Conservation (phyloP, 495 filamentous ascomycete species). For the Aspergillus avenaceus region DNA sequence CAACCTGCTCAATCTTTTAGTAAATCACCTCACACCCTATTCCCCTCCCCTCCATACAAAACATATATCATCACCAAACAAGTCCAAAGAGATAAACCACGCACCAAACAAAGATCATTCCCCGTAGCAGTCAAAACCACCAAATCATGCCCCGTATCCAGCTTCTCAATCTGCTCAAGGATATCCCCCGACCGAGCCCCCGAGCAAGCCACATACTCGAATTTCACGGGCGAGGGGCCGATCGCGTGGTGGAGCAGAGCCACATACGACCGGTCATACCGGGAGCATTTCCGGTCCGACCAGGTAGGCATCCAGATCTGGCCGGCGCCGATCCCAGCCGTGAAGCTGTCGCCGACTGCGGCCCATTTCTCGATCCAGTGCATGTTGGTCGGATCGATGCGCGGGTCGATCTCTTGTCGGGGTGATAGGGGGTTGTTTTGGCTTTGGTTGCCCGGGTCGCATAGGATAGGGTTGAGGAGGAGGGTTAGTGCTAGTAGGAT, state of each 20-base stretch:
- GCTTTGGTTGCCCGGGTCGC: too few relatives aligned
- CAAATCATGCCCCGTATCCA: slow-evolving; percentile 16
- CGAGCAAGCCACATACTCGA: slow-evolving; percentile 18
- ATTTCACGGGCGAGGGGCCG: neutral
- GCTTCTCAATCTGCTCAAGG: slow-evolving; percentile 12
- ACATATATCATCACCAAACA: too few relatives aligned
- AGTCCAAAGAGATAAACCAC: too few relatives aligned
- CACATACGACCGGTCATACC: slow-evolving; percentile 20
- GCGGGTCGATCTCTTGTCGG: neutral
- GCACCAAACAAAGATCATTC: slow-evolving; percentile 29
- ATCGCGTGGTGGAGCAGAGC: slow-evolving; percentile 12
- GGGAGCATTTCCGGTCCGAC: slow-evolving; percentile 14
- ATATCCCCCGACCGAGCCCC: slow-evolving; percentile 18
- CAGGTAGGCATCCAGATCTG: neutral
- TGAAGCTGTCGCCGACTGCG: slow-evolving; percentile 30
- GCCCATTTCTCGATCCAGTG: slow-evolving; percentile 24
- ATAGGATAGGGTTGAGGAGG: neutral
- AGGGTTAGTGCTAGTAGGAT: neutral
- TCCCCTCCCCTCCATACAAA: too few relatives aligned
- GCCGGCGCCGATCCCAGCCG: slow-evolving; percentile 30
- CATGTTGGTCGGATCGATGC: slow-evolving; percentile 13
- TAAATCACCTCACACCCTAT: too few relatives aligned
- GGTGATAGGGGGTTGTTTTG: slow-evolving; percentile 2
- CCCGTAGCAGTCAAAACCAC: slow-evolving; percentile 29
- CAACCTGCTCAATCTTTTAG: neutral